Evolutionary conservation across 2,329 filamentous ascomycete species (phyloP), one percentile per base, ranked within the genome.

Genomic region (Pseudonectria buxi): DNA sequence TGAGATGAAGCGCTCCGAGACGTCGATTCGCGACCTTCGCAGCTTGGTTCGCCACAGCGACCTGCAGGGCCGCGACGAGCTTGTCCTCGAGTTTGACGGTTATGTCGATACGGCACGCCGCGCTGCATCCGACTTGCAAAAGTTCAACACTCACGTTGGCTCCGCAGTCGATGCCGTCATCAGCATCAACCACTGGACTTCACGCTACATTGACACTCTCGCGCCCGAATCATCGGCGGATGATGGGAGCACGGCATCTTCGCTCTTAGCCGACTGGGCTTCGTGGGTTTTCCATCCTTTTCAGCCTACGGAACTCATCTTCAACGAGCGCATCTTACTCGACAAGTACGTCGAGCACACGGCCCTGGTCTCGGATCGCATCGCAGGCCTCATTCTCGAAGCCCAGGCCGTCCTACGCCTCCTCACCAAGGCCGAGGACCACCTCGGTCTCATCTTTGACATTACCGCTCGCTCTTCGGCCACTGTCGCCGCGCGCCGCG

Each of bases 321-420:
- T 59, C 24, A 60, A 56, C 44, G 76, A 83, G 53, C 69, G 71
- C 27, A 62, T 74, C 13, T 67, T 92, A 2, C 67, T 85, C 26
- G 76, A 87, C 42, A 81, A 85, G 54, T 92, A 90, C 56, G 69
- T 88, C 14, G 71, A 78, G 36, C 85, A 90, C 60, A 83, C 83
- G 2, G 64, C 69, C 14, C 69, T 78, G 11, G 76, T 89, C 10
- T 81, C 82, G 40, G 78, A 82, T 28, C 78, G 83, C 51, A 85
- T 90, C 43, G 62, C 67, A 4, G 58, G 59, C 13, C 71, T 94
- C 11, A 84, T 92, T 41, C 54, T 73, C 30, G 80, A 86, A 55
- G 85, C 85, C 0, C 74, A 84, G 45, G 73, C 73, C 2, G 71
- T 90, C 7, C 68, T 88, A 7, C 59, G 67, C 10, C 69, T 83